Percentiles rank a stretch among this genome's conserved stretches.
Conservation (phyloP, 495 filamentous ascomycete species). For the Xylaria grammica region DNA sequence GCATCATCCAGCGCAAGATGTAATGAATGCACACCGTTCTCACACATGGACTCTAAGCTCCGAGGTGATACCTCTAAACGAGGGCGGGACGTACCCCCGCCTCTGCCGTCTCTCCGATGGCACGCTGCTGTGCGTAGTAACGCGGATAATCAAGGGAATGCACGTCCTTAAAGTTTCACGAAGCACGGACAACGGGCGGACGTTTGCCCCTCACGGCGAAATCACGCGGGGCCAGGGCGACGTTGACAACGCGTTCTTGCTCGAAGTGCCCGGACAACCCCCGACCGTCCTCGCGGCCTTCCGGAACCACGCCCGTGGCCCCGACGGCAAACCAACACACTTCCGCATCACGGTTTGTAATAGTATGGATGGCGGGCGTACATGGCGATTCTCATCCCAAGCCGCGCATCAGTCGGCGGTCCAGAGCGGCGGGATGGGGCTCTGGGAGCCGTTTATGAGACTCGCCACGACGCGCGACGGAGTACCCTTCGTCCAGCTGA, state of each 20-base stretch:
- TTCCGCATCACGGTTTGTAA: slow-evolving; percentile 68
- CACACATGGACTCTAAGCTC: slow-evolving; percentile 28
- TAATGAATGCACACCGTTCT: not conserved
- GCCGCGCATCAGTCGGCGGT: slow-evolving; percentile 46
- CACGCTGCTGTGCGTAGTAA: slow-evolving; percentile 53
- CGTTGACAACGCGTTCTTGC: slow-evolving; percentile 65
- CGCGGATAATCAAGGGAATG: slow-evolving; percentile 40
- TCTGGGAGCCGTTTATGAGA: slow-evolving; percentile 70
- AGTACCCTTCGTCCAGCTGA: slow-evolving; percentile 53
- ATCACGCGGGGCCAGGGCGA: slow-evolving; percentile 48
- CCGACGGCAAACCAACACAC: slow-evolving; percentile 46
- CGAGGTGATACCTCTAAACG: slow-evolving; percentile 30
- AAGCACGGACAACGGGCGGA: slow-evolving; percentile 49
- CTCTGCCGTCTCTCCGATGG: slow-evolving; percentile 52
- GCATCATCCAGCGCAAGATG: not conserved
- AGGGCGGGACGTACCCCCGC: slow-evolving; percentile 57
- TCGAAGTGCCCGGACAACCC: slow-evolving; percentile 50
- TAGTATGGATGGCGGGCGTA: slow-evolving; percentile 57
- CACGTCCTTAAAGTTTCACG: slow-evolving; percentile 45
- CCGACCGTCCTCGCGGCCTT: slow-evolving; percentile 61
- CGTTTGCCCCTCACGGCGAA: slow-evolving; percentile 44
- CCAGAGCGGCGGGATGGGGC: slow-evolving; percentile 50
- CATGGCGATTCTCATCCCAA: slow-evolving; percentile 62
- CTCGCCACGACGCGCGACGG: slow-evolving; percentile 40
- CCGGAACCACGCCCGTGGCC: slow-evolving; percentile 62